phyloP scores from a whole-genome alignment of 495 filamentous ascomycete species.

The Arthonia radiata region DNA sequence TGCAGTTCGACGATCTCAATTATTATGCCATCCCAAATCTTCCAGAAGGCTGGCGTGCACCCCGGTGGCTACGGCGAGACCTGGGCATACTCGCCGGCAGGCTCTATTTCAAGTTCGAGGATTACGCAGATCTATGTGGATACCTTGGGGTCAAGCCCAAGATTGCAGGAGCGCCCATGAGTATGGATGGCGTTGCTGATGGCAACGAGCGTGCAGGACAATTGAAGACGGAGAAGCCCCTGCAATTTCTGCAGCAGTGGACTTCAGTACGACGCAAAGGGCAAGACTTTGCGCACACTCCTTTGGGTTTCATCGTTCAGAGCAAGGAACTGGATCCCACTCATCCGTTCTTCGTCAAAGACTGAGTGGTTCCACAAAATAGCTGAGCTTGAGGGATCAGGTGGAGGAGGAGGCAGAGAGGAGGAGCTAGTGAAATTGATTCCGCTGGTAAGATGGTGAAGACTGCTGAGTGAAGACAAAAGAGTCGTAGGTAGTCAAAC shows the following conservation, averaged over 20 bases:
- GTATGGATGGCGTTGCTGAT: no score
- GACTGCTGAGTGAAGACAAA: no score
- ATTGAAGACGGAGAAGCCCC: conserved; percentile 7
- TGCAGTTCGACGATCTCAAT: conserved; percentile 22
- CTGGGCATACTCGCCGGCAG: conserved; percentile 29
- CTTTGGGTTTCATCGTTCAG: conserved; percentile 28
- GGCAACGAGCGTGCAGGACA: not conserved
- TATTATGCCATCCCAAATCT: conserved; percentile 25
- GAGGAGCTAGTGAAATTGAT: no score
- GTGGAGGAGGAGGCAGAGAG: no score
- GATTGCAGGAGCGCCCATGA: conserved; percentile 1
- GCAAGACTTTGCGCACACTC: conserved; percentile 26
- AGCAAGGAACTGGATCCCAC: conserved; percentile 16
- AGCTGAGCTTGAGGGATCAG: no score
- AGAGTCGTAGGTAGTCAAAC: no score
- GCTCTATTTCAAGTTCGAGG: conserved; percentile 25
- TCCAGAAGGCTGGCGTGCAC: conserved; percentile 12
- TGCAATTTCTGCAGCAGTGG: conserved; percentile 25
- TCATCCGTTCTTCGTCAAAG: conserved; percentile 25
- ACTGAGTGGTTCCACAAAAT: no score
- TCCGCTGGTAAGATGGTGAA: no score
- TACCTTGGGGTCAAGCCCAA: no score
- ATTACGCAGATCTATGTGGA: conserved; percentile 12
- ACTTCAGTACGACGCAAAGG: conserved; percentile 23
- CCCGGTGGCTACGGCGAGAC: conserved; percentile 23